Conservation (phyloP, 2,329 filamentous ascomycete species). For the Aspergillus flavus region DNA sequence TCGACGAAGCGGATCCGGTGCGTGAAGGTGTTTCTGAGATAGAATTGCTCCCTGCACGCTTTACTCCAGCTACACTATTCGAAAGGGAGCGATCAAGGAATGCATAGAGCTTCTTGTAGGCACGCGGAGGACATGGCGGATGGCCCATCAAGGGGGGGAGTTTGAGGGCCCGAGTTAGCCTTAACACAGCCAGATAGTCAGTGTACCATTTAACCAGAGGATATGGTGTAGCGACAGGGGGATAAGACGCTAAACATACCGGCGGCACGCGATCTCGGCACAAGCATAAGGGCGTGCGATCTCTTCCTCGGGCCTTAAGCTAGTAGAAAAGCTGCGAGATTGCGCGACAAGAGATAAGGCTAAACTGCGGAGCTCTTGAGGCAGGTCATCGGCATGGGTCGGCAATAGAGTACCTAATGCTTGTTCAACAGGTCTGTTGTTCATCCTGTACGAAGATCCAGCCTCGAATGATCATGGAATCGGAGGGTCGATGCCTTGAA, state of each 20-base stretch:
- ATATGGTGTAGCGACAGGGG: background rate
- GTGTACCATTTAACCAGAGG: background rate
- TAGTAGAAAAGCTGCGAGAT: slow-evolving; percentile 74
- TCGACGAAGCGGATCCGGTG: slow-evolving; percentile 38
- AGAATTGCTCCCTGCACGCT: slow-evolving; percentile 37
- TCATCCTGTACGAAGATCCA: slow-evolving; percentile 56
- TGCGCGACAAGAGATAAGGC: slow-evolving; percentile 76
- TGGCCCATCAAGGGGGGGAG: slow-evolving; percentile 75
- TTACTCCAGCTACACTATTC: slow-evolving; percentile 36
- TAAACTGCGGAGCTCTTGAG: slow-evolving; percentile 69
- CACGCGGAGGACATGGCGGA: slow-evolving; percentile 75
- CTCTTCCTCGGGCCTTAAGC: slow-evolving; percentile 82
- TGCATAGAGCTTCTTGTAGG: slow-evolving; percentile 81
- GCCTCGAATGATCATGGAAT: background rate
- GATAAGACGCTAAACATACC: slow-evolving; percentile 50
- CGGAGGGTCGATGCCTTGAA: background rate
- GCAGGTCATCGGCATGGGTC: slow-evolving; percentile 68
- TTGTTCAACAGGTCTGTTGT: slow-evolving; percentile 69
- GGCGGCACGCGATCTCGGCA: slow-evolving; percentile 85
- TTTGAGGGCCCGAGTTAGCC: slow-evolving; percentile 74
- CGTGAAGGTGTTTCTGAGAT: slow-evolving; percentile 35
- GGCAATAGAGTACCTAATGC: slow-evolving; percentile 74
- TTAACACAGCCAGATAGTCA: slow-evolving; percentile 36
- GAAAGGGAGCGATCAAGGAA: slow-evolving; percentile 74
- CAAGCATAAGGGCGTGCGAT: slow-evolving; percentile 83